These are phyloP conservation scores for Myxozyma kluyveri DNA, from an alignment of 805 yeast genomes.

Conservation along the genomic window DNA sequence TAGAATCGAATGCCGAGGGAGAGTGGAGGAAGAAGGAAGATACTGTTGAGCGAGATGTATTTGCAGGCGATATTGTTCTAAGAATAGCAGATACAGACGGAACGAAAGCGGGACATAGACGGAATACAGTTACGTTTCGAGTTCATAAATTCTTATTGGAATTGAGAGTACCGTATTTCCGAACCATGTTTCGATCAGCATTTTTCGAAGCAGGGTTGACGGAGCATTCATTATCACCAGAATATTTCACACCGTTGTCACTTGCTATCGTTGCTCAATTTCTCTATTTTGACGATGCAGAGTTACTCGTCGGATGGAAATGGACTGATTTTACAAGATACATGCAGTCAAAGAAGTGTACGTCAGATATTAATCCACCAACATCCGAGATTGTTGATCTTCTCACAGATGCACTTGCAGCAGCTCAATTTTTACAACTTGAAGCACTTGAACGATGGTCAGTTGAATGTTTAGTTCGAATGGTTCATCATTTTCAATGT, in stretches of 20 bases:
- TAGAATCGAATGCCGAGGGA: not conserved
- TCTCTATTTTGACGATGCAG: slow-evolving; percentile 27
- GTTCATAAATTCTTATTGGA: slow-evolving; percentile 27
- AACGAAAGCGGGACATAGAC: not conserved
- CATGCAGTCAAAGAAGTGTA: slow-evolving; percentile 19
- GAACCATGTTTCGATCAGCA: slow-evolving; percentile 28
- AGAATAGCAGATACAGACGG: slow-evolving; percentile 12
- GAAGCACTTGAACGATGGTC: slow-evolving; percentile 26
- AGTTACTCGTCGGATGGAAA: slow-evolving; percentile 25
- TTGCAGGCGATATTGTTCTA: slow-evolving; percentile 18
- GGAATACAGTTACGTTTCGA: slow-evolving; percentile 15
- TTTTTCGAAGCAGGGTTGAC: slow-evolving; percentile 21
- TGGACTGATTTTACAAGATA: slow-evolving; percentile 29
- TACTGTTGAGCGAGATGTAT: not conserved
- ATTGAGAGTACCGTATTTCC: slow-evolving; percentile 26
- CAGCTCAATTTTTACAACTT: slow-evolving; percentile 29
- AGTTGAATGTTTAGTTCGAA: slow-evolving; percentile 14
- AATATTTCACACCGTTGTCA: slow-evolving; percentile 28
- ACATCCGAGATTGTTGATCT: slow-evolving; percentile 24
- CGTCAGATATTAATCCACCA: slow-evolving; percentile 27
- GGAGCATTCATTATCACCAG: slow-evolving; percentile 25
- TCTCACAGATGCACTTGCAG: slow-evolving; percentile 23
- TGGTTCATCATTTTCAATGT: slow-evolving; percentile 25
- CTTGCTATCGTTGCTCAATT: slow-evolving; percentile 27
- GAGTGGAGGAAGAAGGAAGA: not conserved